phyloP scores from a whole-genome alignment of 306 rosid genomes.

The Acacia acuminata region DNA sequence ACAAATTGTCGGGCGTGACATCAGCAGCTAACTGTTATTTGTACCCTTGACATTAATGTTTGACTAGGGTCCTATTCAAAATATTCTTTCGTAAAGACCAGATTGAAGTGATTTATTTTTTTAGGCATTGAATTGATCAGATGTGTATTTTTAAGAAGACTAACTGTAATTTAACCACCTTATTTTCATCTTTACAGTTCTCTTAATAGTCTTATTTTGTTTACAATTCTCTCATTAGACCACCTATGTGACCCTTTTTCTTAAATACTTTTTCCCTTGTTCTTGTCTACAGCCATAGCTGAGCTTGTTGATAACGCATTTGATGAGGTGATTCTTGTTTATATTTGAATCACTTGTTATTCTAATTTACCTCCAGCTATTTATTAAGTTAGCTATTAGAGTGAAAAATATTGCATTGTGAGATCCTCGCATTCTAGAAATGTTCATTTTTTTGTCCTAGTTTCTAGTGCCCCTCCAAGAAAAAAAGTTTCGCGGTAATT shows the following conservation, averaged over 20 bases:
- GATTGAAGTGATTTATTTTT: not conserved
- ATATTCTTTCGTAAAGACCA: not conserved
- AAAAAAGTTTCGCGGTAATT: not conserved
- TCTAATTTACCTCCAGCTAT: constrained; percentile 2
- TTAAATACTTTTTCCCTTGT: constrained; percentile 2
- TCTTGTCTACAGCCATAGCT: constrained; percentile 72
- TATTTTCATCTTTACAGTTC: not conserved
- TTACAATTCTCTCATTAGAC: constrained; percentile 4
- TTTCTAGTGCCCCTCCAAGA: not conserved
- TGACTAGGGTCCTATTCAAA: not conserved
- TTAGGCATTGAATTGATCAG: not conserved
- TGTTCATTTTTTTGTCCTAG: not conserved
- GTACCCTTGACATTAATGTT: not conserved
- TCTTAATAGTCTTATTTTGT: not conserved
- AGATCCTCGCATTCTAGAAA: not conserved
- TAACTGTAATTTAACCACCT: not conserved
- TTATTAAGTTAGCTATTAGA: constrained; percentile 4
- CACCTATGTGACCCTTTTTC: not conserved
- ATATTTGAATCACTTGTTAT: constrained; percentile 23
- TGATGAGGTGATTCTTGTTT: constrained; percentile 74
- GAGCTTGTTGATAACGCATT: constrained; percentile 92
- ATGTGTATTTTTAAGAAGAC: not conserved
- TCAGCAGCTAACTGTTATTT: not conserved
- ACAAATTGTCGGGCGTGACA: not conserved
- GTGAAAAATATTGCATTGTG: not conserved